Percentiles rank a stretch among this genome's conserved stretches.
Evolutionary conservation across 495 filamentous ascomycete species (phyloP).

Genomic region (Penicillium fimorum): DNA sequence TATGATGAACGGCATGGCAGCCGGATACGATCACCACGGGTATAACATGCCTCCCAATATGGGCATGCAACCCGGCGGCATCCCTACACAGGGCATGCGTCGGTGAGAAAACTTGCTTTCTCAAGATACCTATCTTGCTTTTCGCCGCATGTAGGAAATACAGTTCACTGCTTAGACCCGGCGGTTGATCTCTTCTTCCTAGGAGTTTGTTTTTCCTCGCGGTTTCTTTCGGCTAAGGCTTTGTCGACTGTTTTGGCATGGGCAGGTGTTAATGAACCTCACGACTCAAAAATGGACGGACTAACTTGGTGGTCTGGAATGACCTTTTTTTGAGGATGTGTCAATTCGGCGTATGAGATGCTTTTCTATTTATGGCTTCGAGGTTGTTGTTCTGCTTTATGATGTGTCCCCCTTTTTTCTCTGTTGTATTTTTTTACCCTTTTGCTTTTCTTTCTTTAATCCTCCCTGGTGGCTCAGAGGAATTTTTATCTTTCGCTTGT

Average conservation of each 20-base stretch:
- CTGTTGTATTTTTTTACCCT: slow-evolving; percentile 22
- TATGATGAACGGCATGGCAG: slow-evolving; percentile 58
- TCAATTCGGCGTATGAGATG: slow-evolving; percentile 36
- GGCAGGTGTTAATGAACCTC: slow-evolving; percentile 48
- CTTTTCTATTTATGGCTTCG: slow-evolving; percentile 19
- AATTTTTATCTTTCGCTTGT: slow-evolving; percentile 28
- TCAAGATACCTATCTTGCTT: slow-evolving; percentile 5
- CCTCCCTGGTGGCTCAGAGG: slow-evolving; percentile 21
- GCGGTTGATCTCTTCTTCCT: slow-evolving; percentile 16
- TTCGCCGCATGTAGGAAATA: slow-evolving; percentile 11
- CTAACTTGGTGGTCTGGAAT: slow-evolving; percentile 33
- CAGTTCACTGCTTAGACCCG: slow-evolving; percentile 23
- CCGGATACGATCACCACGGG: slow-evolving; percentile 39
- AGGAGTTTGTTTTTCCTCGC: slow-evolving; percentile 19
- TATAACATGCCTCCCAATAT: slow-evolving; percentile 39
- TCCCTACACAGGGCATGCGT: slow-evolving; percentile 43
- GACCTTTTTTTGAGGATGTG: slow-evolving; percentile 32
- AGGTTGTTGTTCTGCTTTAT: slow-evolving; percentile 29
- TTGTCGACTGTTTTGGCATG: slow-evolving; percentile 37
- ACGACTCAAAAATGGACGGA: slow-evolving; percentile 41
- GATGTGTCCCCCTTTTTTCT: slow-evolving; percentile 23
- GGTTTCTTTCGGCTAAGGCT: slow-evolving; percentile 24
- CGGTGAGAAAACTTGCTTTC: slow-evolving; percentile 17
- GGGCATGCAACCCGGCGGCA: slow-evolving; percentile 43
- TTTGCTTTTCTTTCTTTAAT: slow-evolving; percentile 13